Base-by-base conservation (phyloP, 2,329 filamentous ascomycete species). In the Fusarium udum region DNA sequence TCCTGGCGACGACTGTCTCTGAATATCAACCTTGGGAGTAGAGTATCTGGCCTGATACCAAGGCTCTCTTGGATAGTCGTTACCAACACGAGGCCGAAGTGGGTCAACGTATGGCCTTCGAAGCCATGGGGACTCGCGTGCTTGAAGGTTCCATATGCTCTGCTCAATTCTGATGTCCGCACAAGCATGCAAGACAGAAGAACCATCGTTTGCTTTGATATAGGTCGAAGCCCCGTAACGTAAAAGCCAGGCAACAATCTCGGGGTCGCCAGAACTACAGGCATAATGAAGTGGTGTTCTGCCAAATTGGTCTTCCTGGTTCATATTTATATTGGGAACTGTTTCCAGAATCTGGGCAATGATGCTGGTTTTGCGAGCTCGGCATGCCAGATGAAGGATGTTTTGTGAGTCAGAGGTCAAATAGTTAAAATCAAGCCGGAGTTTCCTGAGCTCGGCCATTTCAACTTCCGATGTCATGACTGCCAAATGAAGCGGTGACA, bases 271-370 rank as follows among this genome's bases (percentile, higher is more conserved):
- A 7, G 75, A 77, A 24, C 42, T 59, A 11, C 71, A 74, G 7
- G 75, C 75, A 34, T 75, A 75, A 37, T 73, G 55, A 3, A 77
- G 59, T 6, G 75, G 75, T 9, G 75, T 76, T 64, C 69, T 68
- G 1, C 71, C 69, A 62, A 53, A 52, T 3, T 20, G 4, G n/a
- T 77, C 75, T 13, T 51, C 20, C 31, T 73, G 69, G 11, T 77
- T 69, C 3, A 77, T 18, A 6, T 75, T 31, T 4, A 67, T 10
- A 6, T 3, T 9, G 11, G 15, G 34, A 1, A 18, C 16, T 2
- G 49, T 15, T 6, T 51, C 48, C 7, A 77, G 62, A 7, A 75
- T 49, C 10, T 70, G 62, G 2, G 49, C 61, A 45, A 75, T 31
- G 14, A 77, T 65, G 24, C 46, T 60, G 12, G 63, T 18, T 22